Evolutionary conservation across 2,329 filamentous ascomycete species (phyloP).

Genomic region (Fusarium napiforme): DNA sequence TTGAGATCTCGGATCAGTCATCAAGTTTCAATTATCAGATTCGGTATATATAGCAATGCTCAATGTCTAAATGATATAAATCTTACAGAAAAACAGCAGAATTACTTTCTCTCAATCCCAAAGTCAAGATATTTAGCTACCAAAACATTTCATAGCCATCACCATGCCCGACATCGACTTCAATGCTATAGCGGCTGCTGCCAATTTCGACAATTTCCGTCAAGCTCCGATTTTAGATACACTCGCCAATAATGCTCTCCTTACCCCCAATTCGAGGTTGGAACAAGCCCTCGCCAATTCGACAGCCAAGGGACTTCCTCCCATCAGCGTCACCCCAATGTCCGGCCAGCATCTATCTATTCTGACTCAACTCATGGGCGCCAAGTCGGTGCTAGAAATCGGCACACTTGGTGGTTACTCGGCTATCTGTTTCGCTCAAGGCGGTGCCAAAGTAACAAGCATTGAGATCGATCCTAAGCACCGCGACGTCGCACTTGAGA

Average conservation of each 20-base stretch:
- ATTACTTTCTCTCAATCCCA: accelerated
- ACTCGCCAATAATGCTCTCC: neutral
- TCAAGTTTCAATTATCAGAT: accelerated
- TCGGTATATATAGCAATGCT: neutral
- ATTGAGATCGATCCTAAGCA: slow-evolving; percentile 61
- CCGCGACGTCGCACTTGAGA: slow-evolving; percentile 58
- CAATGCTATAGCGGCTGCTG: neutral
- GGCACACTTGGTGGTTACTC: slow-evolving; percentile 66
- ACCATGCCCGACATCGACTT: neutral
- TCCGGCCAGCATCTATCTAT: slow-evolving; percentile 54
- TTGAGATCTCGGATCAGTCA: neutral
- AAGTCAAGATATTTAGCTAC: too few relatives aligned
- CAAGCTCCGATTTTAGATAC: neutral
- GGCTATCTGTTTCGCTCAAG: slow-evolving; percentile 61
- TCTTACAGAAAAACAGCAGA: accelerated
- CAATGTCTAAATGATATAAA: accelerated
- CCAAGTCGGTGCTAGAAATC: slow-evolving; percentile 60
- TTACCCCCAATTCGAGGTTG: neutral
- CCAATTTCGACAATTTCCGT: neutral
- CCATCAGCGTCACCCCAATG: slow-evolving; percentile 51
- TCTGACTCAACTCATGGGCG: slow-evolving; percentile 50
- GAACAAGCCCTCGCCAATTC: slow-evolving; percentile 48
- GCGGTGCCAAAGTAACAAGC: slow-evolving; percentile 54
- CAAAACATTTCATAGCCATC: neutral
- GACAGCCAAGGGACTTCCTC: slow-evolving; percentile 47